Percentiles rank a stretch among this genome's conserved stretches.
Conservation (phyloP, 2,329 filamentous ascomycete genomes). For the Fusarium pilosicola region DNA sequence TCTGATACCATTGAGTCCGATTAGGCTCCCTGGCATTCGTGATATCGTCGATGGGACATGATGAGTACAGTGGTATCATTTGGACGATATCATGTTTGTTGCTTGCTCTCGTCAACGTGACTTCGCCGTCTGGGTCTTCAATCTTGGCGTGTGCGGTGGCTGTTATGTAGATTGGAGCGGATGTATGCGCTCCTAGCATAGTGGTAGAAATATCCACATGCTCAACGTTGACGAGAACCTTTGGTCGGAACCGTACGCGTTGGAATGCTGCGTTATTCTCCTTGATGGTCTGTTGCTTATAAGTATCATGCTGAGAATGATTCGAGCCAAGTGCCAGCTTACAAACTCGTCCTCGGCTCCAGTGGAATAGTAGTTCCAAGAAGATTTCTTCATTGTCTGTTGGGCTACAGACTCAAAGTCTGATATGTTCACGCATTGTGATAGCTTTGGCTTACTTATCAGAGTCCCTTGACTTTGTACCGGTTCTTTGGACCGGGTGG, state of each 20-base stretch:
- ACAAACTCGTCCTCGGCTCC: conserved; percentile 27
- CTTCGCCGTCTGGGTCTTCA: conserved; percentile 14
- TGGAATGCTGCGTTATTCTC: conserved; percentile 12
- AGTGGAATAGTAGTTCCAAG: conserved; percentile 29
- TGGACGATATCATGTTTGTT: conserved; percentile 14
- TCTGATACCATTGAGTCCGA: conserved; percentile 18
- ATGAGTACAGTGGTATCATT: conserved; percentile 29
- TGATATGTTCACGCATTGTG: conserved; percentile 4
- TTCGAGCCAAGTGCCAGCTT: not conserved
- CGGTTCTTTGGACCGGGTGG: not conserved
- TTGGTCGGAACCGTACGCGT: conserved; percentile 7
- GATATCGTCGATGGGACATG: not conserved
- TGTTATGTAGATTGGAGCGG: conserved; percentile 16
- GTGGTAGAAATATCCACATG: conserved; percentile 13
- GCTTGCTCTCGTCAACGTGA: conserved; percentile 6
- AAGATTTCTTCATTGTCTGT: not conserved
- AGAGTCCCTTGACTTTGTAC: not conserved
- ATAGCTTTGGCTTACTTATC: conserved; percentile 6
- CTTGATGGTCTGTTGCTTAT: not conserved
- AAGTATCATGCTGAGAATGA: not conserved
- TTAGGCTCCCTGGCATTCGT: not conserved
- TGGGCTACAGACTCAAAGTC: conserved; percentile 16
- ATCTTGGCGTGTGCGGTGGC: conserved; percentile 24
- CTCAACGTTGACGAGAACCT: conserved; percentile 21
- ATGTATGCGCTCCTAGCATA: not conserved